A percentile compares a stretch with the other conserved stretches of the same genome.
Evolutionary conservation across 2,329 filamentous ascomycete genomes (phyloP).

Genomic region (Atkinsonella texensis): DNA sequence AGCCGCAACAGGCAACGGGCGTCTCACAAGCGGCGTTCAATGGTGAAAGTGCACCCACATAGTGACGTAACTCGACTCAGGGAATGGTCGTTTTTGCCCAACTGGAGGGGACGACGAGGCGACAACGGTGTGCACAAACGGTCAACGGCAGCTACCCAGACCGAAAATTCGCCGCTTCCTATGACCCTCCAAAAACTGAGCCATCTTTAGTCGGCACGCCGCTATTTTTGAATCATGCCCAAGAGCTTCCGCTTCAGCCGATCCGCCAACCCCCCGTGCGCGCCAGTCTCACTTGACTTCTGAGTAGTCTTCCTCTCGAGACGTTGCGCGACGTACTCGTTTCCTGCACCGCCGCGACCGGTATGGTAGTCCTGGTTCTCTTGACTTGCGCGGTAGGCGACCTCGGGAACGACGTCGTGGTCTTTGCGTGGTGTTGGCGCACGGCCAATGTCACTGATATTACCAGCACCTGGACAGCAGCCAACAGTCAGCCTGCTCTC

Average conservation of each 20-base stretch:
- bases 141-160: too few species aligned
- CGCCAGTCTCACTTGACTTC: slow-evolving; percentile 14
- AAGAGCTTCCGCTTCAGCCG: slow-evolving; percentile 46
- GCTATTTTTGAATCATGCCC: slow-evolving; percentile 34
- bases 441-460: slow-evolving; percentile 40
- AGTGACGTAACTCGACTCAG: too few species aligned
- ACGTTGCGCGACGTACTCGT: slow-evolving; percentile 30
- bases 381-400: slow-evolving; percentile 34
- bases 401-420: slow-evolving; percentile 39
- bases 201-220: not conserved
- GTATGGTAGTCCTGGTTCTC: slow-evolving; percentile 42
- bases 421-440: slow-evolving; percentile 31
- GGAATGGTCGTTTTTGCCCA: too few species aligned
- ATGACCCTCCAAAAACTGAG: too few species aligned
- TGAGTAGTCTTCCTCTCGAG: slow-evolving; percentile 19
- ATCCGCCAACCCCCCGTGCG: slow-evolving; percentile 36
- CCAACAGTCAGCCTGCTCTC: not conserved
- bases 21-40: not conserved
- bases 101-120: too few species aligned
- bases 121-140: too few species aligned
- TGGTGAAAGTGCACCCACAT: too few species aligned
- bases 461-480: slow-evolving; percentile 36
- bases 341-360: slow-evolving; percentile 49
- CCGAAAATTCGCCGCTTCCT: too few species aligned
- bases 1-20: not conserved